Percentiles rank a stretch among this genome's conserved stretches.
Conservation (phyloP, 345 rosid genomes). For the Erucastrum elatum region DNA sequence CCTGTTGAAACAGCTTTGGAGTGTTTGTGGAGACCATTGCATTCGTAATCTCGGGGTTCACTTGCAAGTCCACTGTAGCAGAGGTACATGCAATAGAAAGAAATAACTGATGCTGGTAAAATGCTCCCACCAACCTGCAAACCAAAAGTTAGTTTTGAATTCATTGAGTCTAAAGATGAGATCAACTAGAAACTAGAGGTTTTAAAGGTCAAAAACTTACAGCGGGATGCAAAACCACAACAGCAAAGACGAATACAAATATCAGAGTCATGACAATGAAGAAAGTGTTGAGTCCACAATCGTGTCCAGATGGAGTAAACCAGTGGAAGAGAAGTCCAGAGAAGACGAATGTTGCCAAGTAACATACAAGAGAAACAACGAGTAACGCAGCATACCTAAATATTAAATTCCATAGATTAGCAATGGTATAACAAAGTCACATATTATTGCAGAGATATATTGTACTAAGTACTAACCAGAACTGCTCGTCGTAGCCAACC, state of each 20-base stretch:
- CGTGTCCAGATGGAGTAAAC: slow-evolving; percentile 97
- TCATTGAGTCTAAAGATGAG: slow-evolving; percentile 4
- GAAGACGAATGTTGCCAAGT: slow-evolving; percentile 76
- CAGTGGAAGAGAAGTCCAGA: slow-evolving; percentile 96
- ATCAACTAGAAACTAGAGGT: neutral
- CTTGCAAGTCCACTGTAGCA: slow-evolving; percentile 97
- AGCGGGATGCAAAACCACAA: slow-evolving; percentile 86
- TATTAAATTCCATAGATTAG: neutral
- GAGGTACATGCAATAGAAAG: slow-evolving; percentile 91
- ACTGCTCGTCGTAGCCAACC: slow-evolving; percentile 96
- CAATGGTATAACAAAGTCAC: slow-evolving; percentile 3
- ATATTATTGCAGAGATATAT: neutral
- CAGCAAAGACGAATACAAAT: slow-evolving; percentile 62
- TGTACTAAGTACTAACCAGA: slow-evolving; percentile 91
- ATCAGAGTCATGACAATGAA: slow-evolving; percentile 77
- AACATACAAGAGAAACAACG: slow-evolving; percentile 85
- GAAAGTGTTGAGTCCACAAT: slow-evolving; percentile 93
- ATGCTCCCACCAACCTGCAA: slow-evolving; percentile 89
- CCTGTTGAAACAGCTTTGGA: slow-evolving; percentile 91
- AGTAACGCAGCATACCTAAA: slow-evolving; percentile 79
- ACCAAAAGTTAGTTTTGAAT: slow-evolving; percentile 8
- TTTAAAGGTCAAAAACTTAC: slow-evolving; percentile 52
- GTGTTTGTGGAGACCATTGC: slow-evolving; percentile 95
- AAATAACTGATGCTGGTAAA: slow-evolving; percentile 91
- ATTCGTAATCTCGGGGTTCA: slow-evolving; percentile 89